Evolutionary conservation across 1,284 basidiomycete genomes (phyloP), one percentile per base, ranked within the genome.

Genomic region (Testicularia cyperi): DNA sequence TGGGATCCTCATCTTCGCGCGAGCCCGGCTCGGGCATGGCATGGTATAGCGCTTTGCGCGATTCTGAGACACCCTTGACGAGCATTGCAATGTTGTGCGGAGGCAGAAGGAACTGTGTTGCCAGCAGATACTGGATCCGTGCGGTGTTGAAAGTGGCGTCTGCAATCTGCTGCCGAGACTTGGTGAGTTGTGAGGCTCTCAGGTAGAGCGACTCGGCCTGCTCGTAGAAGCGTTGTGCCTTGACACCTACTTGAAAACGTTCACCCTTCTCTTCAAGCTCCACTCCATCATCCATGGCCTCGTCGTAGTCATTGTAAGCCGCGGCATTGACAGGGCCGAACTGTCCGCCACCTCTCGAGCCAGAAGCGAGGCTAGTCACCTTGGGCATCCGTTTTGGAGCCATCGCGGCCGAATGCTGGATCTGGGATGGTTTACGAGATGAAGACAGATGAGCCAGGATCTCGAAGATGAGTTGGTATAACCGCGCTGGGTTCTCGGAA

Each of bases 221-320:
- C 2, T 51, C 38, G 35, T 58, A 66, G 48, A 56, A 67, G 26
- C 63, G 55, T 24, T 64, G 48, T 1, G 66, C 66, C 30, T 69
- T 69, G 12, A 41, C 21, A 1, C 66, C 65, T 18, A 65, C 38
- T 9, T 56, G 53, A 29, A 64, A 68, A 9, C 66, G 52, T 32
- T 69, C 66, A 4, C 60, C 66, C 36, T 63, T 66, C 27, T 69
- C 66, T 25, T 69, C 66, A 26, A 54, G 45, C 41, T 67, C 58
- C 24, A 63, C 49, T 6, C 64, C 66, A 22, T 61, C 65, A 20
- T 67, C 65, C 44, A 69, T 52, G 12, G 66, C 55, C 28, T 63
- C 52, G 23, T 68, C 66, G 28, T 45, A 62, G 40, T 63, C 51
- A 19, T 32, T 21, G 31, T 67, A 64, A 45, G 23, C 49, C 25